phyloP scores from a whole-genome alignment of 129 eudicot genomes.

The Logfia minima region DNA sequence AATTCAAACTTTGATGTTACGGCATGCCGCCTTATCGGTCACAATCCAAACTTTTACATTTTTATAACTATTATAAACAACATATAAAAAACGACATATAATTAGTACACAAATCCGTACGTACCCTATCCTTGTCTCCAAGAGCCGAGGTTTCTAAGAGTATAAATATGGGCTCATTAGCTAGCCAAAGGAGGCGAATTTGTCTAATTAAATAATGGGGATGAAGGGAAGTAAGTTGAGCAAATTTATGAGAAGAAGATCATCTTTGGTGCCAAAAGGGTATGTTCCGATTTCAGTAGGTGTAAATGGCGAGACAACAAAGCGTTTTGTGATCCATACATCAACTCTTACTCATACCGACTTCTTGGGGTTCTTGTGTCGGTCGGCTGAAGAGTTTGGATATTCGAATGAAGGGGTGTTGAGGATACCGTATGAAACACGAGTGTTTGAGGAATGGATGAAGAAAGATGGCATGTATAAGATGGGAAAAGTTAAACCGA shows the following conservation, averaged over 20 bases:
- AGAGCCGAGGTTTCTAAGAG: not conserved
- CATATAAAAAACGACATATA: not conserved
- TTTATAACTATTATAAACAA: not conserved
- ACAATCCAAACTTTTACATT: not conserved
- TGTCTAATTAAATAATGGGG: constrained; percentile 40
- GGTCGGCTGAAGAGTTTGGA: constrained; percentile 60
- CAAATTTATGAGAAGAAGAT: constrained; percentile 11
- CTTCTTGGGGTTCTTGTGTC: constrained; percentile 43
- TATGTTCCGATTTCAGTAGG: constrained; percentile 61
- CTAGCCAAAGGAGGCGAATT: not conserved
- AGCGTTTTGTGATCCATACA: constrained; percentile 48
- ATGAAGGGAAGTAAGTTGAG: constrained; percentile 41
- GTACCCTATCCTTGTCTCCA: not conserved
- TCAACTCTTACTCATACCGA: constrained; percentile 44
- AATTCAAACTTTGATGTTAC: constrained; percentile 37
- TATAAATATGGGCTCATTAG: constrained; percentile 13
- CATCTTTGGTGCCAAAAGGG: constrained; percentile 44
- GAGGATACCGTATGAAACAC: constrained; percentile 50
- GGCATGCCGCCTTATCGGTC: constrained; percentile 35
- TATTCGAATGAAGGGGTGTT: constrained; percentile 48
- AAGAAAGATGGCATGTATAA: constrained; percentile 35
- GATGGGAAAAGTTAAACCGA: constrained; percentile 35
- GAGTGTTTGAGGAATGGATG: constrained; percentile 52
- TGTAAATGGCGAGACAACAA: constrained; percentile 30
- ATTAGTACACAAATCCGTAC: constrained; percentile 28